Evolutionary conservation across 2,329 filamentous ascomycete genomes (phyloP), one percentile per base, ranked within the genome.

Genomic region (Clonostachys sp.): DNA sequence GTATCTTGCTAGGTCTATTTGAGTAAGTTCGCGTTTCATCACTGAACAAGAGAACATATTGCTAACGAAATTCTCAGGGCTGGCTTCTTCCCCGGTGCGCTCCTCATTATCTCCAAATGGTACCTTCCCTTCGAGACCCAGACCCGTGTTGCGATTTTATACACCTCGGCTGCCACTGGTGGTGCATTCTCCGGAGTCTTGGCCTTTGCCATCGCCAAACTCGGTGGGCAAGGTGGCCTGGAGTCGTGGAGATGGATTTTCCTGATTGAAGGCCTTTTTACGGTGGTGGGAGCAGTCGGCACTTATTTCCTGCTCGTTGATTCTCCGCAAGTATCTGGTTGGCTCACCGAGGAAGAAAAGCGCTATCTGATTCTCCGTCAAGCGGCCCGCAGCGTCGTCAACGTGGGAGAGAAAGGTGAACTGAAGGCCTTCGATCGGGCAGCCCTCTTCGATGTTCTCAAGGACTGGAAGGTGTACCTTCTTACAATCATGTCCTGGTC

Each of bases 381-480:
- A 44, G 35, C 41, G 41, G 41, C 50, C 40, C 47, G 54, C 18
- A 43, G 52, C 35, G 49, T 48, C 0, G 47, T 55, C 2, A 63
- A 59, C 85, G 0, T 77, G 86, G 55, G 80, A 87, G 39, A 89
- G 87, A 38, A 89, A 84, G 43, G 94, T 92, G 62, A 77, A 83
- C 52, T 87, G 85, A 77, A 83, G 52, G 87, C 84, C 80, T 70
- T 73, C 13, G 92, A 91, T 58, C 80, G 50, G 80, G 70, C 73
- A 13, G 92, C 91, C 58, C 80, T 94, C 49, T 83, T 81, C 77
- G 75, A 80, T 7, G 84, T 83, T 3, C 69, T 92, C 42, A 81
- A 75, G 35, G 90, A 95, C 58, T 94, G 88, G 85, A 91, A 95
- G 65, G 91, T 89, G 39, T 78, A 72, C 70, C 64, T 74, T 17